phyloP scores from a whole-genome alignment of 1,284 basidiomycete species.

The Sporisorium scitamineum region DNA sequence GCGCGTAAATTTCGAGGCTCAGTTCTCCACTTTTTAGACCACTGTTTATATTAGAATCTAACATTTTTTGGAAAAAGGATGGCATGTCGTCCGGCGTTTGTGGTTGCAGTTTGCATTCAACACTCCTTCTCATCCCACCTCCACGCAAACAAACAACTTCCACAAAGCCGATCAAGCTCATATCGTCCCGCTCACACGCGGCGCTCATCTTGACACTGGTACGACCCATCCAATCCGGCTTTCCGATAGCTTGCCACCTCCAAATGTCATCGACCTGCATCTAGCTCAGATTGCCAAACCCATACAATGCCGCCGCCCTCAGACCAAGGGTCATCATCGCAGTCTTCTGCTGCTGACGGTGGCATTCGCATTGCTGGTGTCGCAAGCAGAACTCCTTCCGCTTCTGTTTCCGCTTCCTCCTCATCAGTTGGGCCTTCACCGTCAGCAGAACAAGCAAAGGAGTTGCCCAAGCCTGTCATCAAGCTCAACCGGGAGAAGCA shows the following conservation, averaged over 20 bases:
- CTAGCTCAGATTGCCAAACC: not conserved
- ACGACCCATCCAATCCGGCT: not conserved
- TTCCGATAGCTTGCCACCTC: not conserved
- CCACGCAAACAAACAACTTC: no score
- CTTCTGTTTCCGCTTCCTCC: not conserved
- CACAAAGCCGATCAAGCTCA: no score
- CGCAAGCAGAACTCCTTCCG: constrained; percentile 15
- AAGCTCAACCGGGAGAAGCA: constrained; percentile 22
- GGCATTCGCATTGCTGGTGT: constrained; percentile 45
- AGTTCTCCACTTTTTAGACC: constrained; percentile 12
- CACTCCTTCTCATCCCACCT: not conserved
- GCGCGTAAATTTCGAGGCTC: not conserved
- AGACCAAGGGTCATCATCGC: constrained; percentile 11
- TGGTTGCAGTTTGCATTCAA: no score
- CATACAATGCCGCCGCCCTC: constrained; percentile 20
- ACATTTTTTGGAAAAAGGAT: not conserved
- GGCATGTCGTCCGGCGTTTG: not conserved
- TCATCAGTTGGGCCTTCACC: constrained; percentile 8
- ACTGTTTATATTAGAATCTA: no score
- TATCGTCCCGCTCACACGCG: not conserved
- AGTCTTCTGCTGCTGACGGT: constrained; percentile 1
- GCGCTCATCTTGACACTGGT: not conserved
- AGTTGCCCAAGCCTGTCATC: constrained; percentile 2
- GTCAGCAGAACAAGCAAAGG: not conserved
- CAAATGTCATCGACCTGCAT: constrained; percentile 2